These are phyloP conservation scores for Dioscorea alata DNA, from an alignment of 106 monocot genomes.

Conservation along the genomic window DNA sequence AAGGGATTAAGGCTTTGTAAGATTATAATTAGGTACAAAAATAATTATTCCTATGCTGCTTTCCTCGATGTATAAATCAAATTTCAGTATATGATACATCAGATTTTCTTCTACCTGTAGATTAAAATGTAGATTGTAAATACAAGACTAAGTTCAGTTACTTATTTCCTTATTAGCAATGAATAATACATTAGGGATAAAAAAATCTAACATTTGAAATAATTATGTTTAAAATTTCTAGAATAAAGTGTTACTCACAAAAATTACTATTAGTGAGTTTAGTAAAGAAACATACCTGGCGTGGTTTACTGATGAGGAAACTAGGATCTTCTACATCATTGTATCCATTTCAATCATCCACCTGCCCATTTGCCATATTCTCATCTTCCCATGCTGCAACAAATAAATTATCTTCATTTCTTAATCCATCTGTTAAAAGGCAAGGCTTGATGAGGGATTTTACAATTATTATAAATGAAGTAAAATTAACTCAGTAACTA, in stretches of 20 bases:
- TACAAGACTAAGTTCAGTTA: background rate
- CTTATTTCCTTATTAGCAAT: too few species aligned
- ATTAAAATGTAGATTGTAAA: background rate
- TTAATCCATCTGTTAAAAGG: slow-evolving; percentile 22
- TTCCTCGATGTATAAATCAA: too few species aligned
- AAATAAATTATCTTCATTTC: slow-evolving; percentile 9
- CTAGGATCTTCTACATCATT: slow-evolving; percentile 37
- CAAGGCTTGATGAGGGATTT: background rate
- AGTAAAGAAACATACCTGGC: slow-evolving; percentile 40
- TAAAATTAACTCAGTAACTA: too few species aligned
- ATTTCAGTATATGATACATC: background rate
- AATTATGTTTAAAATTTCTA: too few species aligned
- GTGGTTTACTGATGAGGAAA: slow-evolving; percentile 40
- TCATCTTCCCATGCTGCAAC: slow-evolving; percentile 37
- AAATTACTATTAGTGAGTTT: too few species aligned
- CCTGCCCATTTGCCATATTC: slow-evolving; percentile 25
- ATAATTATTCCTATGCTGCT: too few species aligned
- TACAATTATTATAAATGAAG: too few species aligned
- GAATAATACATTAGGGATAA: too few species aligned
- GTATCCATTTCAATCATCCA: slow-evolving; percentile 26
- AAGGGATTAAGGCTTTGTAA: too few species aligned
- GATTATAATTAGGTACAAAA: too few species aligned
- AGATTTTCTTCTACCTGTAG: background rate
- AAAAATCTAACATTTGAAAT: too few species aligned
- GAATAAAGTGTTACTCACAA: too few species aligned